A percentile compares a stretch with the other conserved stretches of the same genome.
These are phyloP conservation scores for Dothiorella sarmentorum DNA, from an alignment of 2,329 filamentous ascomycete species.

Conservation along the genomic window DNA sequence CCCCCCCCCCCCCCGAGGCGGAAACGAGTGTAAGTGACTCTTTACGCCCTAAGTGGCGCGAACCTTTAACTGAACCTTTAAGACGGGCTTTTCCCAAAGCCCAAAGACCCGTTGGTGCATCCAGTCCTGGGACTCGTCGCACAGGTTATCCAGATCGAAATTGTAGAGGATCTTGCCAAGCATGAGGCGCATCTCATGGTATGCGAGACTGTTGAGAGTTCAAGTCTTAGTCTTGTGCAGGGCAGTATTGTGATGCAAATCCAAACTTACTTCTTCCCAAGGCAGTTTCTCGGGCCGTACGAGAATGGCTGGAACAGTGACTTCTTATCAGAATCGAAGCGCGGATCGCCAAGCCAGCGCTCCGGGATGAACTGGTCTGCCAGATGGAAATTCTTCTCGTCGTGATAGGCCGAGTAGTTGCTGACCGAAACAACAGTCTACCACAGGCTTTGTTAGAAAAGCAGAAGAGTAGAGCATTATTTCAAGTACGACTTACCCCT, in stretches of 20 bases:
- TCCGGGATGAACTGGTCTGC: constrained; percentile 40
- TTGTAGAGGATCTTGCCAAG: constrained; percentile 35
- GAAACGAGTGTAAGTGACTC: no score
- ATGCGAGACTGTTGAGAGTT: constrained; percentile 29
- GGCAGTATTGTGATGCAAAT: no score
- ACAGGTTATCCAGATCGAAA: constrained; percentile 37
- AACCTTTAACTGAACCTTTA: constrained; percentile 31
- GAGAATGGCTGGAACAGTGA: constrained; percentile 44
- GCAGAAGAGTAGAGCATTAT: neutral
- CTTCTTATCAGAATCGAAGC: constrained; percentile 30
- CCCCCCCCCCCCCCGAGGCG: no score
- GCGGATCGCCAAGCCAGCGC: constrained; percentile 36
- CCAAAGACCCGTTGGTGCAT: constrained; percentile 31
- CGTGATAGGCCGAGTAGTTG: constrained; percentile 16
- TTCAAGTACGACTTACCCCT: constrained; percentile 21
- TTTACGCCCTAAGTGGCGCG: no score
- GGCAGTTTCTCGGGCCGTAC: constrained; percentile 39
- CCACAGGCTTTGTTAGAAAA: neutral
- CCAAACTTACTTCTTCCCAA: constrained; percentile 34
- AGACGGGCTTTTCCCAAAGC: constrained; percentile 37
- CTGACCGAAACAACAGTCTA: constrained; percentile 18
- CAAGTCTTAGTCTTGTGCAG: neutral
- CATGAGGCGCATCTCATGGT: constrained; percentile 42
- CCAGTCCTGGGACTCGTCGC: constrained; percentile 31
- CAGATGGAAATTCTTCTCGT: constrained; percentile 33